These are phyloP conservation scores for Postia placenta DNA, from an alignment of 768 basidiomycete genomes.

Conservation along the genomic window DNA sequence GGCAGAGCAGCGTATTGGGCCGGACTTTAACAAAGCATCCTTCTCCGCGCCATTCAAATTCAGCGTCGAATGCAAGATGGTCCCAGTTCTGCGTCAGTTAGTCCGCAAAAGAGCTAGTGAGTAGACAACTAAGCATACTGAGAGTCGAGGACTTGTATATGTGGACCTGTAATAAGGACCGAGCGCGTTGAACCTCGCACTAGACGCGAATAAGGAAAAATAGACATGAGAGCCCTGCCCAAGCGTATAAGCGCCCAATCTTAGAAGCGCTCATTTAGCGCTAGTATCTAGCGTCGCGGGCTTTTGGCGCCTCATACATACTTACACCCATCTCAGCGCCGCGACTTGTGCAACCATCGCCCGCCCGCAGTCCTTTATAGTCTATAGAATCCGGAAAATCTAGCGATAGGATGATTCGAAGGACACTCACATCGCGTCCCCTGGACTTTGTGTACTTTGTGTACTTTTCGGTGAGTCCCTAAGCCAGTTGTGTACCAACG, in stretches of 20 bases:
- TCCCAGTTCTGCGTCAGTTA: constrained; percentile 41
- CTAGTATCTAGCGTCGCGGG: no score
- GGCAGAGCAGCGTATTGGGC: constrained; percentile 55
- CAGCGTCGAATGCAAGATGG: constrained; percentile 39
- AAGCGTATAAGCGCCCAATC: no score
- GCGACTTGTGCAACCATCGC: no score
- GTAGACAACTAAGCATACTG: constrained; percentile 32
- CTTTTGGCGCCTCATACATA: no score
- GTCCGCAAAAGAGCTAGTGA: constrained; percentile 10
- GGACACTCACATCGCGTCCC: constrained; percentile 49
- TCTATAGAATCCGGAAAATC: no score
- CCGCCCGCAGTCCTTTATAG: no score
- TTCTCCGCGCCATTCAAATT: constrained; percentile 25
- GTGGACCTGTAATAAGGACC: constrained; percentile 40
- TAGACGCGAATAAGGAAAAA: constrained; percentile 10
- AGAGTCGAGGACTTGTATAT: constrained; percentile 54
- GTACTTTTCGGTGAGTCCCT: constrained; percentile 55
- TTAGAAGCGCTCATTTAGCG: no score
- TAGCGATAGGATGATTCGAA: no score
- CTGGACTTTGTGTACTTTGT: constrained; percentile 62
- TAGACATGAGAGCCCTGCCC: constrained; percentile 7
- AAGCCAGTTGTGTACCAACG: not conserved
- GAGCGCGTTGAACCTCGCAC: constrained; percentile 1
- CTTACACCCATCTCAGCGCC: no score
- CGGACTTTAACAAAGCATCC: constrained; percentile 36